These are phyloP conservation scores for Arthroderma sp. DNA, from an alignment of 2,329 filamentous ascomycete genomes.

Conservation along the genomic window DNA sequence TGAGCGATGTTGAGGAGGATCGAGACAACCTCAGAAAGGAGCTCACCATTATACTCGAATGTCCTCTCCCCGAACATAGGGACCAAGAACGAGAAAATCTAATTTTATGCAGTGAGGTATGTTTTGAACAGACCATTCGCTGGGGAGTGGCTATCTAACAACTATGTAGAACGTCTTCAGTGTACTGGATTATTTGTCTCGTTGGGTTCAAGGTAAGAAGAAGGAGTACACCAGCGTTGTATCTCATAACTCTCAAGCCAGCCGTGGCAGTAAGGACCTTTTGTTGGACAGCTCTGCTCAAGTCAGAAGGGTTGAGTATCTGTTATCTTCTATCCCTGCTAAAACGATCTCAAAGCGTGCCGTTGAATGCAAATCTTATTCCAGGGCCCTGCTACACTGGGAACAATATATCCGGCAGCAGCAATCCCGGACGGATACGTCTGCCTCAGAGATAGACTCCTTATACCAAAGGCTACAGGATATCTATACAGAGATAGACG, in stretches of 20 bases:
- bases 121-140: conserved; percentile 12
- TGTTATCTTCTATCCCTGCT: conserved; percentile 56
- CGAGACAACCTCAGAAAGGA: conserved; percentile 57
- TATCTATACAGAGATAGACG: conserved; percentile 94
- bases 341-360: conserved; percentile 68
- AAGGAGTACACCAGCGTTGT: conserved; percentile 30
- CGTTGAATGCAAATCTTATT: conserved; percentile 86
- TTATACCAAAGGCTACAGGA: conserved; percentile 71
- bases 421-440: conserved; percentile 33
- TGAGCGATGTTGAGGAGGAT: conserved; percentile 55
- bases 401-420: conserved; percentile 70
- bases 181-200: conserved; percentile 78
- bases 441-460: conserved; percentile 42
- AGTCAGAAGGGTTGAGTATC: conserved; percentile 54
- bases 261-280: conserved; percentile 19
- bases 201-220: conserved; percentile 74
- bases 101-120: conserved; percentile 76
- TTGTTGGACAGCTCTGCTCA: conserved; percentile 22
- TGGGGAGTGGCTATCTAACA: conserved; percentile 3
- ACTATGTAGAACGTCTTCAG: conserved; percentile 63
- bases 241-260: conserved; percentile 16
- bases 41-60: conserved; percentile 58
- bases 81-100: conserved; percentile 59
- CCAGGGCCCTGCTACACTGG: conserved; percentile 83
- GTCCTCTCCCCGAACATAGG: conserved; percentile 40